These are phyloP conservation scores for Gracilaria domingensis DNA, from an alignment of 23 red algal species.

Conservation along the genomic window DNA sequence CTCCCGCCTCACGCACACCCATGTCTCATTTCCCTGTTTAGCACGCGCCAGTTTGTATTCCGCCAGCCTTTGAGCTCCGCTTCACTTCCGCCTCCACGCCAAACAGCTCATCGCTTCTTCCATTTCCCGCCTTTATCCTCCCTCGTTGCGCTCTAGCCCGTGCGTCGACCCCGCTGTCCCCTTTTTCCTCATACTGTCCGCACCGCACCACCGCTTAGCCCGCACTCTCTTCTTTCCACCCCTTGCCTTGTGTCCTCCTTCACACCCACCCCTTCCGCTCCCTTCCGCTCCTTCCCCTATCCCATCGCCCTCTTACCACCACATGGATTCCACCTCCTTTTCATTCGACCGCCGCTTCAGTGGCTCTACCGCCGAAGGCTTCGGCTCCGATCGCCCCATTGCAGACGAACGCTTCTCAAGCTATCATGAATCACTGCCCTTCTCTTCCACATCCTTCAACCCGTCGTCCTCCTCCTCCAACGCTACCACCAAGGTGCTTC, in stretches of 20 bases:
- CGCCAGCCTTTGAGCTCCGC: neutral
- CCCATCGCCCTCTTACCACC: neutral
- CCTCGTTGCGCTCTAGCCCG: neutral
- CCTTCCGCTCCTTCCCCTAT: neutral
- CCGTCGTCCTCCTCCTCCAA: conserved; percentile 2
- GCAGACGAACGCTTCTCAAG: conserved; percentile 17
- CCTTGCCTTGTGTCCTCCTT: neutral
- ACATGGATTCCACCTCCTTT: conserved; percentile 11
- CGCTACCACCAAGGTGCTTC: conserved; percentile 1
- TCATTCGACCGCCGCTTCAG: conserved; percentile 26
- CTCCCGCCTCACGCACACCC: neutral
- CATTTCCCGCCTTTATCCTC: conserved; percentile 15
- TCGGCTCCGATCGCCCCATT: conserved; percentile 21
- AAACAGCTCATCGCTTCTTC: neutral
- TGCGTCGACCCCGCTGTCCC: neutral
- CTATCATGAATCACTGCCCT: conserved; percentile 18
- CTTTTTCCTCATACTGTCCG: conserved; percentile 14
- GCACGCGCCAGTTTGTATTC: neutral
- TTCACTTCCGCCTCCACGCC: neutral
- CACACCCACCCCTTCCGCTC: neutral
- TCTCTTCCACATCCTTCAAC: conserved; percentile 37
- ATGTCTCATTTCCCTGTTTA: neutral
- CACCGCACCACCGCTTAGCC: neutral
- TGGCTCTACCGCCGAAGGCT: conserved; percentile 11
- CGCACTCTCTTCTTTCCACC: too few species aligned